Evolutionary conservation across 768 basidiomycete species (phyloP).

Genomic region (Podaxis sp.): DNA sequence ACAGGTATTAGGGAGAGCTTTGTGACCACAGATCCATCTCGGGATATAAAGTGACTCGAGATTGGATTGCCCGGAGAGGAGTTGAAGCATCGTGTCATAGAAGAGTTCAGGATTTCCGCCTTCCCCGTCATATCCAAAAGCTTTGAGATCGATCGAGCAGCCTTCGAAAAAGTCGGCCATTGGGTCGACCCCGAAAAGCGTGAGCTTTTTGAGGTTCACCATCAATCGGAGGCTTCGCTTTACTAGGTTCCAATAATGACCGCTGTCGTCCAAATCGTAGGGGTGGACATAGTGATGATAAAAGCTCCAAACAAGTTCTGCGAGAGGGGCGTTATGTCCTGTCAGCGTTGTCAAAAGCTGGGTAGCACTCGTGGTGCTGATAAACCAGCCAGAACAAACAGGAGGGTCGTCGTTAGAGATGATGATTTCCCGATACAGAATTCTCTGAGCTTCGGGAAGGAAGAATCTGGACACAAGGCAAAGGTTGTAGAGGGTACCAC

Average conservation of each 20-base stretch:
- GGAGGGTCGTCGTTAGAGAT: not conserved
- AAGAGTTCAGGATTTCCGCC: not conserved
- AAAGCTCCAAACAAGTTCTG: not conserved
- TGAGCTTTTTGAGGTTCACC: not conserved
- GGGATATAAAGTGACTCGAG: not conserved
- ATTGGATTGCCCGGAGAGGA: not conserved
- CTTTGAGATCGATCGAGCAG: not conserved
- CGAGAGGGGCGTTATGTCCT: not conserved
- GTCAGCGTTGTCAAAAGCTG: not conserved
- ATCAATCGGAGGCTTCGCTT: not conserved
- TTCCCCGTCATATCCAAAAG: not conserved
- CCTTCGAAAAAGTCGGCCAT: not conserved
- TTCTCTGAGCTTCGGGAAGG: not conserved
- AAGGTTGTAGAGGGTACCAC: not conserved
- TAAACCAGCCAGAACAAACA: slow-evolving; percentile 3
- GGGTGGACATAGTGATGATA: not conserved
- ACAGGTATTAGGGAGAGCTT: not conserved
- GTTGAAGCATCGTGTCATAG: not conserved
- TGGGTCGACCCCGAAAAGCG: not conserved
- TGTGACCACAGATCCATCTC: not conserved
- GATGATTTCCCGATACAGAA: not conserved
- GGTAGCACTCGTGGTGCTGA: not conserved
- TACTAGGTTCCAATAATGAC: not conserved
- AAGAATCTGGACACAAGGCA: slow-evolving; percentile 7
- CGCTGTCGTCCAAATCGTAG: not conserved